Evolutionary conservation across 2,329 filamentous ascomycete species (phyloP), one percentile per base, ranked within the genome.

Genomic region (Neopestalotiopsis sp.): DNA sequence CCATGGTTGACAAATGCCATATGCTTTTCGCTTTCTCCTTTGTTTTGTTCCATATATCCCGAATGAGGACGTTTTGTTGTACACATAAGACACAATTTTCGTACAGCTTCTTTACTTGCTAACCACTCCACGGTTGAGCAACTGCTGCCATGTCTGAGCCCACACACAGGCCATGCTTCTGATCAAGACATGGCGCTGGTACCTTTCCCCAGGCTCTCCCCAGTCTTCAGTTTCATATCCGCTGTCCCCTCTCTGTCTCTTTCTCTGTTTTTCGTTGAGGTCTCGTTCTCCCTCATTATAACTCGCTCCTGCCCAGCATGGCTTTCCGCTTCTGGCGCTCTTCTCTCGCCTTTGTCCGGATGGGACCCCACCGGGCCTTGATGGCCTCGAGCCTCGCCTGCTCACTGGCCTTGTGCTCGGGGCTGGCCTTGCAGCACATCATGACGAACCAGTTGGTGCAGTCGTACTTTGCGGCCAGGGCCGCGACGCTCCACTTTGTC

Each of bases 371-470:
- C 65, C 84, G 79, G n/a, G 81, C 80, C 80, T 84, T 84, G 69
- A 85, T 82, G 45, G 82, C 81, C 68, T 86, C 84, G 70, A 84
- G 70, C 77, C 83, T 83, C 68, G 77, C 80, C 74, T 78, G 78
- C 67, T 88, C 78, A 72, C 78, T 81, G 67, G 83, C 77, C 70
- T 81, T 79, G 79, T 90, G 85, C 74, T 84, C 83, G 5, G 73
- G 70, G 45, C 83, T 80, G 28, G 87, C 82, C 67, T 84, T 81
- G 75, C 84, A 85, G 74, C 85, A 88, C 79, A 90, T 88, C 77
- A 86, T 85, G 69, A 91, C 82, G 74, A 91, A 91, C 60, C 85
- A 75, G 20, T 81, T 79, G 45, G 84, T 85, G 83, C 89, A 90
- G 65, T 84, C 78, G 77, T 85, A 91, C 76, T 85, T 85, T 67